phyloP scores from a whole-genome alignment of 371 early-diverging fungal genomes.

The Circinella umbellata region DNA sequence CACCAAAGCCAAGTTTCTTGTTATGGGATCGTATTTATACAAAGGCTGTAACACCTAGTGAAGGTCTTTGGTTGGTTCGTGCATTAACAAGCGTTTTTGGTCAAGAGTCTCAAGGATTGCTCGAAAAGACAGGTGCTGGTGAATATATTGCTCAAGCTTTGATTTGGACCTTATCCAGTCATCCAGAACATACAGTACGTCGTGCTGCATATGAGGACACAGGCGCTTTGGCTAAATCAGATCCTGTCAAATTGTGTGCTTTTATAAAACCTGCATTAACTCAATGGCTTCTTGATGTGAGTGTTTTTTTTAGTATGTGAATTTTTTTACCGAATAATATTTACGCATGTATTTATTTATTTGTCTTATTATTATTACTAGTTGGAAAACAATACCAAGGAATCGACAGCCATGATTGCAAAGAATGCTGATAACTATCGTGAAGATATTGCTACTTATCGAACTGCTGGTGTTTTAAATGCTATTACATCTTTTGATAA shows the following conservation, averaged over 20 bases:
- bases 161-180: conserved; percentile 58
- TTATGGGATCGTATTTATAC: conserved; percentile 84
- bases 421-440: conserved; percentile 57
- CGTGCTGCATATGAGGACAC: conserved; percentile 53
- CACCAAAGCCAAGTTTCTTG: conserved; percentile 73
- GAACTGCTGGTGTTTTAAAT: conserved; percentile 67
- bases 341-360: neutral
- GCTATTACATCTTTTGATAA: conserved; percentile 61
- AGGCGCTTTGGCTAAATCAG: conserved; percentile 40
- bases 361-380: neutral
- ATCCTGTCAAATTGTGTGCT: conserved; percentile 39
- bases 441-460: conserved; percentile 45
- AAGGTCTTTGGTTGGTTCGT: conserved; percentile 76
- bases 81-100: conserved; percentile 58
- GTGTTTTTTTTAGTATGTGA: neutral
- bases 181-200: conserved; percentile 58
- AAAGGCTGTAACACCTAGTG: conserved; percentile 71
- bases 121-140: conserved; percentile 44
- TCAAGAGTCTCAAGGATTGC: conserved; percentile 33
- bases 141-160: conserved; percentile 48
- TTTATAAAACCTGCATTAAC: conserved; percentile 55
- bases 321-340: neutral
- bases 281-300: conserved; percentile 61
- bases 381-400: conserved; percentile 56
- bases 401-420: conserved; percentile 57